Evolutionary conservation across 805 yeast genomes (phyloP), one percentile per base, ranked within the genome.

Genomic region (Hermanozyma aechmeae): DNA sequence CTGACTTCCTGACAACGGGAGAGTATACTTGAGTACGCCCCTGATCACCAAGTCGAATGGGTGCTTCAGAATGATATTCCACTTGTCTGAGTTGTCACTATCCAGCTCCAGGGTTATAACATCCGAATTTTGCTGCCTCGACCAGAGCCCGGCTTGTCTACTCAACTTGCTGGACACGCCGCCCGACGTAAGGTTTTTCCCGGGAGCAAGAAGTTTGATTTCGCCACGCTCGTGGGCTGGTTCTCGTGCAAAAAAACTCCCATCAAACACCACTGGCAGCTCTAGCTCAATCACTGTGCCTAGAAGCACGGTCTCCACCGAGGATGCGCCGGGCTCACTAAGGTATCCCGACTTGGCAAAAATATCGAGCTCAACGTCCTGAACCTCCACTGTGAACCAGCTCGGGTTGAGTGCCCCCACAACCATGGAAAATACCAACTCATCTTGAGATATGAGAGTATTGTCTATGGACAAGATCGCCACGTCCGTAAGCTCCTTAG

Each of bases 351-450:
- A 72, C 42, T 76, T 77, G 2, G 89, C 96, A 61, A 89, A 89
- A 2, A 89, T 63, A 50, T 89, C 96, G 24, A 89, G 53, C 40
- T 83, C 89, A 7, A 79, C 77, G 10, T 74, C 72, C 24, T 63
- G 60, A 2, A 87, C 63, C 2, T 61, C 57, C 4, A 86, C 73
- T 2, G 80, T 65, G 39, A 86, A 63, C 54, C 87, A 70, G 0
- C 96, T 95, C 0, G 96, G 96, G 50, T 89, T 89, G 43, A 78
- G 73, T 0, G 93, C 94, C 34, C 75, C 79, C 14, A 85, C 72
- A 3, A 73, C 70, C 42, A 89, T 58, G 48, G 79, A 83, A 57
- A 89, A 85, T 1, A 86, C 70, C 26, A 89, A 58, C 48, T 85
- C 96, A 45, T 86, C 95, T 38, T 78, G 77, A 29, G 92, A 77